Percentiles rank a stretch among this genome's conserved stretches.
These are phyloP conservation scores for Abrus precatorius DNA, from an alignment of 306 rosid species.

Conservation along the genomic window DNA sequence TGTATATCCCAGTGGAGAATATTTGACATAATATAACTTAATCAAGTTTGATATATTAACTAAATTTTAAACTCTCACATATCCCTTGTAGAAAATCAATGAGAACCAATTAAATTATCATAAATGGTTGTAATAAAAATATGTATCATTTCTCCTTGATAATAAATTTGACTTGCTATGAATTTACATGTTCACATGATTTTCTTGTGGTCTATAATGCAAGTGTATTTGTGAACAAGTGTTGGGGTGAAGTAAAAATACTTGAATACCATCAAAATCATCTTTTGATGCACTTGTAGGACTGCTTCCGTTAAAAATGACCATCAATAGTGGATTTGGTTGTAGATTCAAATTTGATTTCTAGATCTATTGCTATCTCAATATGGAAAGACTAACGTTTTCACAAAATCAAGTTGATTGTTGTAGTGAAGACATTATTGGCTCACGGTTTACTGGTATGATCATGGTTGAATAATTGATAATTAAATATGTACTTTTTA, in stretches of 20 bases:
- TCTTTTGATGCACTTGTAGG: conserved; percentile 15
- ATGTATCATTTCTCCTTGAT: conserved; percentile 6
- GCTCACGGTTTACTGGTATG: not conserved
- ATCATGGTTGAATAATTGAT: not conserved
- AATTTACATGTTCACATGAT: conserved; percentile 13
- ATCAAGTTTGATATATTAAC: conserved; percentile 28
- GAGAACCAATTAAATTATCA: conserved; percentile 19
- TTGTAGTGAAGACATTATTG: not conserved
- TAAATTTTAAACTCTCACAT: not conserved
- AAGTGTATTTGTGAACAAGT: conserved; percentile 11
- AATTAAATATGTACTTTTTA: not conserved
- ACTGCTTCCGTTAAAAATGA: conserved; percentile 15
- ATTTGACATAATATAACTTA: not conserved
- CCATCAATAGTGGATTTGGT: conserved; percentile 25
- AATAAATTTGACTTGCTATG: conserved; percentile 17
- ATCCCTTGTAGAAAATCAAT: conserved; percentile 23
- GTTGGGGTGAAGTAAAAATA: not conserved
- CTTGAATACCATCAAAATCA: not conserved
- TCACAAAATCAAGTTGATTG: not conserved
- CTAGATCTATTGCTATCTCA: conserved; percentile 35
- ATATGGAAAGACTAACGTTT: conserved; percentile 6
- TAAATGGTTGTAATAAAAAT: conserved; percentile 15
- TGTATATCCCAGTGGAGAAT: conserved; percentile 27
- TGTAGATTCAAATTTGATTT: conserved; percentile 24
- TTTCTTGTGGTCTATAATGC: conserved; percentile 15